Evolutionary conservation across 768 basidiomycete genomes (phyloP), one percentile per base, ranked within the genome.

Genomic region (Leccinum aurantiacum): DNA sequence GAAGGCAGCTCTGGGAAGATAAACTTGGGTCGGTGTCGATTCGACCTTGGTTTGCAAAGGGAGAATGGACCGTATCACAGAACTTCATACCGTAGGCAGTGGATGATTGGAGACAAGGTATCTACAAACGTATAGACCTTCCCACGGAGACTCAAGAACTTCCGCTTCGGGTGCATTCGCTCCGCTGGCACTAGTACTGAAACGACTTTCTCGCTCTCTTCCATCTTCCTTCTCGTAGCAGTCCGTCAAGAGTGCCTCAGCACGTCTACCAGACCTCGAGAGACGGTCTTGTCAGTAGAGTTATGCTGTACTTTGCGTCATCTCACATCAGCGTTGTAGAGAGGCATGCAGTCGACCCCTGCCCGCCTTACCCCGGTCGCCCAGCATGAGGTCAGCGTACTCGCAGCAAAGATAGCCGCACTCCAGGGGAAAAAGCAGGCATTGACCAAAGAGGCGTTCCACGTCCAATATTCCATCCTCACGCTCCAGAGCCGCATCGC

Each of bases 401-500:
- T 73, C 24, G 58, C 65, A 0, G 63, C 62, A 10, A 50, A 58
- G 58, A 69, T 73, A 54, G 50, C 59, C 2, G 51, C 47, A 6
- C 61, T 73, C 13, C 61, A 75, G 63, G 65, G 56, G 50, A 58
- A 63, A 54, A 71, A 62, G 38, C 64, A 65, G 27, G 64, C 37
- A 1, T 47, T 73, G 31, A 58, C 65, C 2, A 62, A 62, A 10
- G 68, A 75, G 47, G 65, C 70, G 0, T 71, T 65, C 57, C 60
- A 62, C 2, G 66, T 73, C 50, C 66, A 73, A 33, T 60, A 61
- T 37, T 66, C 72, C 38, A 71, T 73, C 52, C 68, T 66, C 53
- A 61, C 54, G 4, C 67, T 75, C 48, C 71, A 73, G 55, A 70
- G 71, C 50, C 72, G 72, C 57, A 71, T 70, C 52, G 72, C 72